A percentile compares a stretch with the other conserved stretches of the same genome.
These are phyloP conservation scores for Berberis thunbergii DNA, from an alignment of 164 flowering plant genomes.

Conservation along the genomic window DNA sequence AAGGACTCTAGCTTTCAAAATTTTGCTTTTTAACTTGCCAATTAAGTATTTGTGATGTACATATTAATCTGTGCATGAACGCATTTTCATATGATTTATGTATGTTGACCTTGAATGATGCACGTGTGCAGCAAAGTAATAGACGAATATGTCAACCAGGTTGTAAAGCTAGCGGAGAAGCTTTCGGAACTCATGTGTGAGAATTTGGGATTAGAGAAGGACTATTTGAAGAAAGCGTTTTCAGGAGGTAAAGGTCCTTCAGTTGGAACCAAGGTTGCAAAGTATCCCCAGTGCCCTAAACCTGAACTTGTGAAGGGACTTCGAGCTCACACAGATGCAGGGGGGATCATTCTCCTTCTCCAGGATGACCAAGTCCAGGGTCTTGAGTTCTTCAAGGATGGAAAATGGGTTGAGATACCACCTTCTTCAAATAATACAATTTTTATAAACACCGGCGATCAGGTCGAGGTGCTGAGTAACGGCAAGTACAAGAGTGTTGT, in stretches of 20 bases:
- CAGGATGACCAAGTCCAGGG: conserved; percentile 83
- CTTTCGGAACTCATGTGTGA: conserved; percentile 32
- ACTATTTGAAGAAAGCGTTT: conserved; percentile 56
- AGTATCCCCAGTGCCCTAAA: conserved; percentile 54
- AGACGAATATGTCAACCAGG: conserved; percentile 3
- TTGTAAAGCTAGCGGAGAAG: conserved; percentile 1
- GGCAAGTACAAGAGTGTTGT: conserved; percentile 54
- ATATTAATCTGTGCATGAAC: too few species aligned
- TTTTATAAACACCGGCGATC: conserved; percentile 70
- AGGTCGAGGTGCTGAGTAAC: conserved; percentile 60
- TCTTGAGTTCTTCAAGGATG: conserved; percentile 60
- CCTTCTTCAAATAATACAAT: conserved; percentile 55
- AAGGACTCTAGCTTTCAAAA: too few species aligned
- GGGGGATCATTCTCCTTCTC: conserved; percentile 76
- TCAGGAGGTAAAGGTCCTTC: conserved; percentile 41
- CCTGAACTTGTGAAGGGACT: conserved; percentile 74
- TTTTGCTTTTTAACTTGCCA: background rate
- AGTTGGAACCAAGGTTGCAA: conserved; percentile 76
- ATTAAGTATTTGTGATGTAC: background rate
- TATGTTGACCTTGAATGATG: background rate
- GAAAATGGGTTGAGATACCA: conserved; percentile 58
- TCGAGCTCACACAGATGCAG: conserved; percentile 77
- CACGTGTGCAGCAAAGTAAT: conserved; percentile 5
- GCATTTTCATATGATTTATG: too few species aligned
- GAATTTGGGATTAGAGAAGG: conserved; percentile 62